Evolutionary conservation across 495 filamentous ascomycete species (phyloP).

Genomic region (Tuber aestivum): DNA sequence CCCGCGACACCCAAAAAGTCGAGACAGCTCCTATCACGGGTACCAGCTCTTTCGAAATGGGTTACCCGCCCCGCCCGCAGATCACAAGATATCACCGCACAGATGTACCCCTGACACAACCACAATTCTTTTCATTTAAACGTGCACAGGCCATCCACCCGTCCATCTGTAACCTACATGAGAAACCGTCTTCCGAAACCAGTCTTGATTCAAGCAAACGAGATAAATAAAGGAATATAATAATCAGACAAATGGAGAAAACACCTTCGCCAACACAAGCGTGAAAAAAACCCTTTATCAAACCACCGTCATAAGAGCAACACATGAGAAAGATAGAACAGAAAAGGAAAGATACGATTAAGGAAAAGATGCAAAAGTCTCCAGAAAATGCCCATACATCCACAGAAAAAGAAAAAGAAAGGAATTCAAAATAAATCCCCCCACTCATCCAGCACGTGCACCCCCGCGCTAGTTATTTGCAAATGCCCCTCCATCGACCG

Average conservation of each 20-base stretch:
- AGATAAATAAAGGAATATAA: not conserved
- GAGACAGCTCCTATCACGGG: not conserved
- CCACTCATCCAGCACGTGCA: not conserved
- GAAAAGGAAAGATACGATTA: not conserved
- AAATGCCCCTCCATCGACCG: slow-evolving; percentile 43
- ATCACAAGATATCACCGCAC: not conserved
- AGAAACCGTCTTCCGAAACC: not conserved
- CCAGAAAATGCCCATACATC: slow-evolving; percentile 2
- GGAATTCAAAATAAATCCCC: slow-evolving; percentile 4
- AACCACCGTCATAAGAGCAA: not conserved
- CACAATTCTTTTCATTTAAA: slow-evolving; percentile 7
- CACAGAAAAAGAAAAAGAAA: no score
- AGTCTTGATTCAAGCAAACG: not conserved
- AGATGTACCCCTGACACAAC: not conserved
- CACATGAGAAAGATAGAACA: not conserved
- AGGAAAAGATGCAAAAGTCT: slow-evolving; percentile 1
- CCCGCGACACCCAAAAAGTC: not conserved
- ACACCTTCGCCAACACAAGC: not conserved
- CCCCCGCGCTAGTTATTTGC: slow-evolving; percentile 28
- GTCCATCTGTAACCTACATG: not conserved
- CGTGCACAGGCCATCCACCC: not conserved
- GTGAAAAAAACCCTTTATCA: not conserved
- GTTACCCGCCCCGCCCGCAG: not conserved
- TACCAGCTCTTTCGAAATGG: not conserved
- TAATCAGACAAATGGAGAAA: not conserved